These are phyloP conservation scores for Ottelia alismoides DNA, from an alignment of 106 monocot genomes.

Conservation along the genomic window DNA sequence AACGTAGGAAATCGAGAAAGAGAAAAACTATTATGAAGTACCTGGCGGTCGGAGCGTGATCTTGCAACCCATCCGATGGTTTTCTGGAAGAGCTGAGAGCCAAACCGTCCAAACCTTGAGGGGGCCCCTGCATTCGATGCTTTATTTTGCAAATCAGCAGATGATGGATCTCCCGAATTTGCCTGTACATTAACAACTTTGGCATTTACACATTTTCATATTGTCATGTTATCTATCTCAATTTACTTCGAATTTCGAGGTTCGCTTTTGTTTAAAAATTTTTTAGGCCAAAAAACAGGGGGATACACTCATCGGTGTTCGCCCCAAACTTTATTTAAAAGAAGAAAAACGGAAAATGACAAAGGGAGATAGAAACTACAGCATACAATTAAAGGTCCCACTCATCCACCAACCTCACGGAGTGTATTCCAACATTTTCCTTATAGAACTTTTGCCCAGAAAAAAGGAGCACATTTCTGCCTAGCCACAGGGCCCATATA, in stretches of 20 bases:
- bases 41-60: constrained; percentile 61
- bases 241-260: neutral
- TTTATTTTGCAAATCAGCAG: constrained; percentile 35
- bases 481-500: too few species aligned
- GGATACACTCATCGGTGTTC: too few species aligned
- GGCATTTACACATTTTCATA: neutral
- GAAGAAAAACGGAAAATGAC: too few species aligned
- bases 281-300: too few species aligned
- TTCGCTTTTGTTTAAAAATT: neutral
- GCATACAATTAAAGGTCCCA: too few species aligned
- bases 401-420: too few species aligned
- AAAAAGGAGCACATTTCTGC: too few species aligned
- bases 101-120: constrained; percentile 71
- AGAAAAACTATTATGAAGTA: constrained; percentile 1
- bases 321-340: too few species aligned
- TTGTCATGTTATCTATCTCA: neutral
- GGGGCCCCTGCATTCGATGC: constrained; percentile 23
- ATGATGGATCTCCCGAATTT: constrained; percentile 22
- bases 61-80: constrained; percentile 91
- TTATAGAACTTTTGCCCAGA: too few species aligned
- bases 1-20: neutral
- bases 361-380: too few species aligned
- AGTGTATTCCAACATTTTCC: too few species aligned
- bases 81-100: constrained; percentile 60
- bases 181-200: neutral